A percentile compares a stretch with the other conserved stretches of the same genome.
phyloP scores from a whole-genome alignment of 202 grass and related monocot species.

The Eragrostis tef region DNA sequence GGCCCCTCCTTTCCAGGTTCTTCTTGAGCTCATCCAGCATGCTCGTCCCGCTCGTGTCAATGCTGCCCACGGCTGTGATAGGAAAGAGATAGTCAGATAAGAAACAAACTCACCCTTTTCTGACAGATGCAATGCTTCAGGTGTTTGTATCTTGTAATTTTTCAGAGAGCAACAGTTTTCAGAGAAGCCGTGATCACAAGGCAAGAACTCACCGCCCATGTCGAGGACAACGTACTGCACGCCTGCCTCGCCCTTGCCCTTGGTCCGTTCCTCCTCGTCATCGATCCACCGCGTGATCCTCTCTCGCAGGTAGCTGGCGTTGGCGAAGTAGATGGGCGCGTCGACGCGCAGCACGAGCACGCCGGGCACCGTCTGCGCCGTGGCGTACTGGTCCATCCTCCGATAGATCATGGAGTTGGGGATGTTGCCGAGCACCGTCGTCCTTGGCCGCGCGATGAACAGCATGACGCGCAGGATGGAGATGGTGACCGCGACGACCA shows the following conservation, averaged over 20 bases:
- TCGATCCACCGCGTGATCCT: constrained; percentile 90
- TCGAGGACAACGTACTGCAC: constrained; percentile 83
- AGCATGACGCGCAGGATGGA: constrained; percentile 73
- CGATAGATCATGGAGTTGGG: constrained; percentile 72
- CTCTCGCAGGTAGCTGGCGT: constrained; percentile 88
- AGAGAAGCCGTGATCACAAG: background rate
- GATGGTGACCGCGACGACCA: constrained; percentile 61
- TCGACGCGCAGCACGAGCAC: constrained; percentile 81
- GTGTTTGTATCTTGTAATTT: background rate
- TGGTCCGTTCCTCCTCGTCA: constrained; percentile 71
- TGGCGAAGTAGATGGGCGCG: constrained; percentile 87
- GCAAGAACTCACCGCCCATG: constrained; percentile 65
- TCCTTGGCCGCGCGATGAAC: constrained; percentile 76
- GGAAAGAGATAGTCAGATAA: background rate
- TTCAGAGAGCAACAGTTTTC: no score
- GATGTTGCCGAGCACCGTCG: constrained; percentile 78
- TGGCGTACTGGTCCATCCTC: constrained; percentile 82
- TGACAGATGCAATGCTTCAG: constrained; percentile 5
- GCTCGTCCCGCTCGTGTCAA: constrained; percentile 86
- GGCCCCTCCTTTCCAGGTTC: constrained; percentile 57
- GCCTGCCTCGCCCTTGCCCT: constrained; percentile 53
- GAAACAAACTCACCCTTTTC: background rate
- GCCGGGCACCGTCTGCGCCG: constrained; percentile 64
- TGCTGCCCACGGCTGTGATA: constrained; percentile 70
- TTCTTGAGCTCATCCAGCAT: constrained; percentile 90